These are phyloP conservation scores for Aspergillus sclerotiicarbonarius DNA, from an alignment of 495 filamentous ascomycete species.

Conservation along the genomic window DNA sequence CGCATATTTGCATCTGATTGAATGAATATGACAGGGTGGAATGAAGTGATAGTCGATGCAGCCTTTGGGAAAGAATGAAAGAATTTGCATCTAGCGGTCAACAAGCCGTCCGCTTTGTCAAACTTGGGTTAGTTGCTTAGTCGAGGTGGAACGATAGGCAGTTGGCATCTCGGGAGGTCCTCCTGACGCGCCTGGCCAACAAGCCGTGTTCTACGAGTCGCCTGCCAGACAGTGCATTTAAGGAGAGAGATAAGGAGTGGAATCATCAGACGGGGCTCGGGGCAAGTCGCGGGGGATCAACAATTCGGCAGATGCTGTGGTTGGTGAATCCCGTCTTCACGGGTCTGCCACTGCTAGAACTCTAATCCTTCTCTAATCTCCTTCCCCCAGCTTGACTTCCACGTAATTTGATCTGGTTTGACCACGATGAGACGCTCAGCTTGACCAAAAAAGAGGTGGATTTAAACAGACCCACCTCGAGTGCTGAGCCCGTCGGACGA, in stretches of 20 bases:
- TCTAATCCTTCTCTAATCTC: no score
- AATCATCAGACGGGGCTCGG: neutral
- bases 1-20: conserved; percentile 19
- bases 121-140: neutral
- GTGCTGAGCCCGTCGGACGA: no score
- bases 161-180: no score
- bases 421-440: no score
- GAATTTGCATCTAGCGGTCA: conserved; percentile 7
- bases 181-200: no score
- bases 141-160: neutral
- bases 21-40: neutral
- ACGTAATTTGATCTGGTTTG: no score
- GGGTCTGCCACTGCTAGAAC: neutral
- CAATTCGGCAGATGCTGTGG: neutral
- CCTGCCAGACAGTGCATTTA: no score
- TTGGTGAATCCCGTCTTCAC: neutral
- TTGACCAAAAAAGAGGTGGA: no score
- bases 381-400: no score
- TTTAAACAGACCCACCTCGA: no score
- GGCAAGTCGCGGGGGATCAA: neutral
- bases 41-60: no score
- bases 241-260: neutral
- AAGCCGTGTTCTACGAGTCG: no score
- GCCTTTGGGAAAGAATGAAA: neutral
- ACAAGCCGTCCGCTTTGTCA: neutral